Base-by-base conservation (phyloP, 306 rosid genomes). In the Citrullus mucosospermus region DNA sequence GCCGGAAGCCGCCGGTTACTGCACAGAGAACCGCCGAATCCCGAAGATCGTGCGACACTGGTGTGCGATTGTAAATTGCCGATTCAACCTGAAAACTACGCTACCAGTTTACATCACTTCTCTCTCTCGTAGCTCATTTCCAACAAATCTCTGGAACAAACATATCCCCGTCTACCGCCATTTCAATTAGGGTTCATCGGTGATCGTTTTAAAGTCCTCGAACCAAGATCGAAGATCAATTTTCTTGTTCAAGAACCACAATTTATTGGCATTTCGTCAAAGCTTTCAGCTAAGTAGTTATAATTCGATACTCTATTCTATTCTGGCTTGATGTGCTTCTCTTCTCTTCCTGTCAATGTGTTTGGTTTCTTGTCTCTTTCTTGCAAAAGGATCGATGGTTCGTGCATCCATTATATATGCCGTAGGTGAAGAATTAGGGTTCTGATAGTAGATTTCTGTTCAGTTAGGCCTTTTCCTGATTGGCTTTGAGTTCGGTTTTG, bases 401-500 rank as follows among this genome's bases (percentile, higher is more conserved):
- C 38, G 34, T 67, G 73, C 48, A 70, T 70, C 57, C 11, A 18
- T 11, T 36, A 11, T 76, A 34, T 43, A 56, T 51, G n/a, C 16
- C 44, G 28, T 30, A 61, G 30, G 56, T 32, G 41, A 78, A 58
- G 79, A 76, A 58, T 56, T 56, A 22, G 79, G 55, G 66, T 59
- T 60, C 44, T 48, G n/a, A 75, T 18, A 14, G 65, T 6, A 18
- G n/a, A 53, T 36, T 51, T 51, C 18, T 34, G 5, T 58, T 46
- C 56, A 62, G 41, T 39, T 66, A 14, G 66, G 41, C 65, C 0
- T 25, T 22, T 15, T 66, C 60, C 14, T 32, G 65, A 78, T 51
- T 36, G 76, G 51, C 56, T n/a, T 62, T 59, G 62, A 80, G 72
- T 43, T 61, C 34, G 82, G 43, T 65, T 20, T 77, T 63, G 61